phyloP scores from a whole-genome alignment of 2,329 filamentous ascomycete species.

The Pezicula neosporulosa region DNA sequence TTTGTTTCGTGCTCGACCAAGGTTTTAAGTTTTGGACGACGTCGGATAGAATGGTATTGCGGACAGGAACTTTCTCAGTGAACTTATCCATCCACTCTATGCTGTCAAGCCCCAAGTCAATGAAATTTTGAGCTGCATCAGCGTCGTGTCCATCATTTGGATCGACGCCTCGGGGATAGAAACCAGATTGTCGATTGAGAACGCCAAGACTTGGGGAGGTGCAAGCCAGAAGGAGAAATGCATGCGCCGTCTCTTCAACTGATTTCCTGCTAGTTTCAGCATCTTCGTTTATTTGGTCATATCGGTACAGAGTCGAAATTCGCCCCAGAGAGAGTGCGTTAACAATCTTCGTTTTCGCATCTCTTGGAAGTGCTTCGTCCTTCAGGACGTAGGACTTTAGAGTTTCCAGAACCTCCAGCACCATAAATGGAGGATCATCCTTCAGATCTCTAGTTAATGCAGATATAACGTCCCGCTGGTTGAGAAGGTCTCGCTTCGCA shows the following conservation, averaged over 20 bases:
- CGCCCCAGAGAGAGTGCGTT: slow-evolving; percentile 70
- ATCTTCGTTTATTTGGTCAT: slow-evolving; percentile 48
- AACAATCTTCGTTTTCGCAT: slow-evolving; percentile 72
- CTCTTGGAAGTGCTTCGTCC: slow-evolving; percentile 69
- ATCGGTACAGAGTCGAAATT: slow-evolving; percentile 68
- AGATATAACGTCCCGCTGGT: slow-evolving; percentile 65
- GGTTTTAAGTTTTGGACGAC: slow-evolving; percentile 78
- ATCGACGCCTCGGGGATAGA: slow-evolving; percentile 72
- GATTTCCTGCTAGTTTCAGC: slow-evolving; percentile 38
- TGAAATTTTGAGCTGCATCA: slow-evolving; percentile 41
- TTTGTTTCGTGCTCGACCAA: slow-evolving; percentile 77
- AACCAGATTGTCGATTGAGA: slow-evolving; percentile 72
- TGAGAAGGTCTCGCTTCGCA: slow-evolving; percentile 78
- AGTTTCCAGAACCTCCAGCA: slow-evolving; percentile 70
- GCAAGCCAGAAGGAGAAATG: slow-evolving; percentile 72
- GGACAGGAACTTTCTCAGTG: slow-evolving; percentile 64
- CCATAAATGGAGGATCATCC: slow-evolving; percentile 72
- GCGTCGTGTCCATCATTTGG: slow-evolving; percentile 48
- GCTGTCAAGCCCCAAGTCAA: slow-evolving; percentile 65
- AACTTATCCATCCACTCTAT: slow-evolving; percentile 69
- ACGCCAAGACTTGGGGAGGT: slow-evolving; percentile 71
- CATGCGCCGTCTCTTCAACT: slow-evolving; percentile 68
- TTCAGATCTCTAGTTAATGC: slow-evolving; percentile 73
- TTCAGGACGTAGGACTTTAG: slow-evolving; percentile 69
- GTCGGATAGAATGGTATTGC: slow-evolving; percentile 75